phyloP scores from a whole-genome alignment of 495 filamentous ascomycete genomes.

The Lasiosphaeria hispida region DNA sequence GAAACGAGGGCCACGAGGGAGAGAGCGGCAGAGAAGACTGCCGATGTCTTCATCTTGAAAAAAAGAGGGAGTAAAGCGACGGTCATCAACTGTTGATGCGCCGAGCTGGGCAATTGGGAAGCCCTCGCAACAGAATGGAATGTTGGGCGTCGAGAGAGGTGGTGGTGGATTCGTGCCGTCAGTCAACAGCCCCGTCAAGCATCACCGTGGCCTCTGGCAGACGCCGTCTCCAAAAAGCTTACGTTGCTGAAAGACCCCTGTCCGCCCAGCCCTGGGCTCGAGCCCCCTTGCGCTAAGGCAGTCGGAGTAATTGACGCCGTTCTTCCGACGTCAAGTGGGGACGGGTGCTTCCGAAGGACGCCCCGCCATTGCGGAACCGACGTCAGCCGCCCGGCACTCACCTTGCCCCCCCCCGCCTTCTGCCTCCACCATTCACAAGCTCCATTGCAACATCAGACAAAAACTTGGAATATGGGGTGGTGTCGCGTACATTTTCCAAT shows the following conservation, averaged over 20 bases:
- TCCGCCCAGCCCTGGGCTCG: background rate
- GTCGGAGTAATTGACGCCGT: slow-evolving; percentile 3
- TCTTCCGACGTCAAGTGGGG: background rate
- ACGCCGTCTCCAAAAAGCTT: slow-evolving; percentile 37
- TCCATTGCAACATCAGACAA: no score
- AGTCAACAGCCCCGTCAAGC: slow-evolving; percentile 18
- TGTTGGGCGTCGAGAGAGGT: background rate
- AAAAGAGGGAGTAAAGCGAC: slow-evolving; percentile 22
- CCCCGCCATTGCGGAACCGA: background rate
- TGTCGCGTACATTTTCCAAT: background rate
- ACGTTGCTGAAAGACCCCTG: slow-evolving; percentile 39
- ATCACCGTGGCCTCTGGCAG: slow-evolving; percentile 33
- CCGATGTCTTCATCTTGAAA: slow-evolving; percentile 54
- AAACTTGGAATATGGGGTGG: no score
- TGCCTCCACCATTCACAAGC: no score
- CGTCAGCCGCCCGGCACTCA: background rate
- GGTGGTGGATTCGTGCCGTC: slow-evolving; percentile 9
- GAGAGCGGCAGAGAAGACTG: slow-evolving; percentile 48
- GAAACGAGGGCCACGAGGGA: slow-evolving; percentile 44
- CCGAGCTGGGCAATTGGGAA: slow-evolving; percentile 18
- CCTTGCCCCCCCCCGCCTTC: no score
- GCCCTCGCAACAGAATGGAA: slow-evolving; percentile 1
- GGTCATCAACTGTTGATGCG: slow-evolving; percentile 37
- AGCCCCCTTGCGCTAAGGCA: slow-evolving; percentile 1
- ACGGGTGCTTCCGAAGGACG: background rate